A percentile compares a stretch with the other conserved stretches of the same genome.
phyloP scores from a whole-genome alignment of 495 filamentous ascomycete species.

The Xanthoparmelia taractica region DNA sequence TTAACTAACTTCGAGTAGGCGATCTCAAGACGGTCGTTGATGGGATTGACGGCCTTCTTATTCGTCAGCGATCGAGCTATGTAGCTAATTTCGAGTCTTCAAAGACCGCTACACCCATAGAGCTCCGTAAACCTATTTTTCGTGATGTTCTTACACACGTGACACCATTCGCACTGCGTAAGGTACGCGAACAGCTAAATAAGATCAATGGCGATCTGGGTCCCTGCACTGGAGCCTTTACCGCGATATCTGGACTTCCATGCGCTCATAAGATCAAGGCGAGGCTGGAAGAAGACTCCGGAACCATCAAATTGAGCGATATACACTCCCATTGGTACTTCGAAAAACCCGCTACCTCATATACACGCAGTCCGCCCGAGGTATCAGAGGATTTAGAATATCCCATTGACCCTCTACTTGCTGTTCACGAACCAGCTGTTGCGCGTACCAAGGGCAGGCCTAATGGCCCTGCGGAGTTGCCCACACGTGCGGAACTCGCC shows the following conservation, averaged over 20 bases:
- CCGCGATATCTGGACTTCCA: not conserved
- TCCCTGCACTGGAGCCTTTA: not conserved
- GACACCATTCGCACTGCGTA: not conserved
- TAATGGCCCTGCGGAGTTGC: not conserved
- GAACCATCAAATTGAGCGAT: not conserved
- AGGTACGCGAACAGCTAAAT: not conserved
- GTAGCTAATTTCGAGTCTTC: not conserved
- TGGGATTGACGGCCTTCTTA: not conserved
- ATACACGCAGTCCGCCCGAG: not conserved
- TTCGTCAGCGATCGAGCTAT: not conserved
- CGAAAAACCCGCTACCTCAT: not conserved
- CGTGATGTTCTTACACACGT: not conserved
- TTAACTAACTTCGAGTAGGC: not conserved
- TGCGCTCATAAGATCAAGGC: not conserved
- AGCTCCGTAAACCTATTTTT: not conserved
- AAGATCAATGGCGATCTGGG: not conserved
- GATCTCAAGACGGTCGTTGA: not conserved
- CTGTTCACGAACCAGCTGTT: not conserved
- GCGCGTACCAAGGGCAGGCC: not conserved
- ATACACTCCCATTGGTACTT: not conserved
- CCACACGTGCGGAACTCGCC: too few species aligned
- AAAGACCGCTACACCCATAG: not conserved
- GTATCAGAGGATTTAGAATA: not conserved
- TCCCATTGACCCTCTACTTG: not conserved
- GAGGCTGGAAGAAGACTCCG: not conserved